Conservation (phyloP, 2,329 filamentous ascomycete species). For the Fusarium verticillioides region DNA sequence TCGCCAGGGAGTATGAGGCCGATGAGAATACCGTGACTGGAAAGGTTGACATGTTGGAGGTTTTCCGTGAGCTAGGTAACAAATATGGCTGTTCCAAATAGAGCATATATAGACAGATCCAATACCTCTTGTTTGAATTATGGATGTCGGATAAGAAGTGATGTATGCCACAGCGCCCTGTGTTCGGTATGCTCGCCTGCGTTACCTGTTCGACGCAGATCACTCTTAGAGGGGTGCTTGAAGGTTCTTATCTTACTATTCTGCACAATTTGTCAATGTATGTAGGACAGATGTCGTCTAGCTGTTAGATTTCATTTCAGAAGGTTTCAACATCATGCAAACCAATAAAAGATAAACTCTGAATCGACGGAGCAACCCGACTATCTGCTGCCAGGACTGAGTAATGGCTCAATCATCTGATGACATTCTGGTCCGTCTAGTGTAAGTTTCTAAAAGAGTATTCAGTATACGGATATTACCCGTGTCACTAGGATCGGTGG, state of each 20-base stretch:
- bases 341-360: neutral
- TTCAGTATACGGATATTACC: neutral
- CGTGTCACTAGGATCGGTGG: too few relatives aligned
- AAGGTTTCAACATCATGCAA: neutral
- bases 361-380: neutral
- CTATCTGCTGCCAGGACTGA: neutral
- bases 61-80: conserved; percentile 15
- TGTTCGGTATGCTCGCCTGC: neutral
- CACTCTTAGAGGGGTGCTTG: neutral
- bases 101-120: too few relatives aligned
- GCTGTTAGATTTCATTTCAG: neutral
- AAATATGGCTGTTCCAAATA: neutral
- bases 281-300: neutral
- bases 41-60: conserved; percentile 38
- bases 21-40: conserved; percentile 40
- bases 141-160: neutral
- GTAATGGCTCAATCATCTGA: neutral
- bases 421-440: neutral
- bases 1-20: conserved; percentile 37
- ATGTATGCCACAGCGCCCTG: too few relatives aligned
- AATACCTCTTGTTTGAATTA: neutral
- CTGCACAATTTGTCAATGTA: neutral
- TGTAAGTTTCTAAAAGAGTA: accelerated
- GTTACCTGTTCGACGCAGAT: neutral
- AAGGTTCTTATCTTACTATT: neutral